A percentile compares a stretch with the other conserved stretches of the same genome.
phyloP scores from a whole-genome alignment of 345 rosid genomes.

The Syzygium aqueum region DNA sequence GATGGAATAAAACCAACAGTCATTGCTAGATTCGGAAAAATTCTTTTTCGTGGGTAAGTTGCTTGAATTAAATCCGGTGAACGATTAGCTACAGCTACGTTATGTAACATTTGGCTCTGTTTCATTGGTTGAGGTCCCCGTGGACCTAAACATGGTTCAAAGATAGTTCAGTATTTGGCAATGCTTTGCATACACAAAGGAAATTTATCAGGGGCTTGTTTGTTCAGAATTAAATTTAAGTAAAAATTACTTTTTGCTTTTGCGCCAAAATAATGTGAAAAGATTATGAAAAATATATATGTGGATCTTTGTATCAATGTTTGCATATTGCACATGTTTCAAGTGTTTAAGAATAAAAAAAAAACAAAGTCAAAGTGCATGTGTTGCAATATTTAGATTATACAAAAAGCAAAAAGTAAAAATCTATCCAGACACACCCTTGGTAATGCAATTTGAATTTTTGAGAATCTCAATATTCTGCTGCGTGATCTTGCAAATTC shows the following conservation, averaged over 20 bases:
- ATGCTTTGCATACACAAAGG: neutral
- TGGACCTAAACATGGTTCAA: neutral
- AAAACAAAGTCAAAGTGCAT: neutral
- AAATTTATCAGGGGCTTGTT: neutral
- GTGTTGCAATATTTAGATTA: neutral
- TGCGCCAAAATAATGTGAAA: neutral
- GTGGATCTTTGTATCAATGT: neutral
- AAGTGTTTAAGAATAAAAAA: neutral
- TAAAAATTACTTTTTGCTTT: neutral
- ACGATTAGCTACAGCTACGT: neutral
- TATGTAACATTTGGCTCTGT: neutral
- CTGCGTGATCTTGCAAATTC: neutral
- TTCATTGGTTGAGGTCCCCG: neutral
- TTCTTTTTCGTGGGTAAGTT: conserved; percentile 36
- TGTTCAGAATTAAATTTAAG: neutral
- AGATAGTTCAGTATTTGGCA: neutral
- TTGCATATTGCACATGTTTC: neutral
- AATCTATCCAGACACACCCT: neutral
- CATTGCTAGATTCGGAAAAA: conserved; percentile 53
- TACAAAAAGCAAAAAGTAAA: neutral
- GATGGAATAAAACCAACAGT: conserved; percentile 24
- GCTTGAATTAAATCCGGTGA: neutral
- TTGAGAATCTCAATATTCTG: neutral
- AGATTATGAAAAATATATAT: neutral
- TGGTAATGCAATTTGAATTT: neutral